Conservation (phyloP, 768 basidiomycete genomes). For the Cytidiella melzeri region DNA sequence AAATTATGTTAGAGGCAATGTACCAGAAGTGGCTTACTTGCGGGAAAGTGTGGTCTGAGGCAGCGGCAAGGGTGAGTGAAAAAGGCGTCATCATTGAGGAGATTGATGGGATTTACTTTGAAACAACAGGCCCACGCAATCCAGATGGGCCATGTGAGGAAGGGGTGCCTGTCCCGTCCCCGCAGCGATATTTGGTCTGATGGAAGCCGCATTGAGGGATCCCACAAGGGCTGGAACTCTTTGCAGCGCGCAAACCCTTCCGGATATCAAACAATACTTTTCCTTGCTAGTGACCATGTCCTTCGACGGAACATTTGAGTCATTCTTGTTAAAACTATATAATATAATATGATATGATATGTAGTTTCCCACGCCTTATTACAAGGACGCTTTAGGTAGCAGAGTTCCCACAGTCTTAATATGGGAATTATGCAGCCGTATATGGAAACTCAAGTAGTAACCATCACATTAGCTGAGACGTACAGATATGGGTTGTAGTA, state of each 20-base stretch:
- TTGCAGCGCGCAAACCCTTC: constrained; percentile 18
- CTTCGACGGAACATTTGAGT: constrained; percentile 18
- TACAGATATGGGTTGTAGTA: too few relatives aligned
- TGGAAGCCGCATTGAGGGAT: constrained; percentile 24
- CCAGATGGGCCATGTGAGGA: constrained; percentile 23
- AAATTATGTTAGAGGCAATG: background rate
- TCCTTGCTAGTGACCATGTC: constrained; percentile 18
- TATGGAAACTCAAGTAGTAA: too few relatives aligned
- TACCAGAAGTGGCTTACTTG: background rate
- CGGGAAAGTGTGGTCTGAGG: constrained; percentile 8
- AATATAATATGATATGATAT: too few relatives aligned
- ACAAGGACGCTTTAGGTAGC: too few relatives aligned
- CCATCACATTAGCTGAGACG: too few relatives aligned
- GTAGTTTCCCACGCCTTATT: too few relatives aligned
- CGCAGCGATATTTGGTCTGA: constrained; percentile 19
- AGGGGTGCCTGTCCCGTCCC: constrained; percentile 21
- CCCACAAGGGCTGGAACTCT: constrained; percentile 25
- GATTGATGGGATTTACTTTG: too few relatives aligned
- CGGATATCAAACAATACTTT: constrained; percentile 15
- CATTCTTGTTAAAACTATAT: too few relatives aligned
- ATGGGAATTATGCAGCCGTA: too few relatives aligned
- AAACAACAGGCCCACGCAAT: constrained; percentile 17
- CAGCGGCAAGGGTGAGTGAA: constrained; percentile 14
- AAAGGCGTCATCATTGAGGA: too few relatives aligned
- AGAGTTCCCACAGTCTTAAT: too few relatives aligned